phyloP scores from a whole-genome alignment of 225 moss, liverwort and hornwort genomes.

The Straminergon stramineum region DNA sequence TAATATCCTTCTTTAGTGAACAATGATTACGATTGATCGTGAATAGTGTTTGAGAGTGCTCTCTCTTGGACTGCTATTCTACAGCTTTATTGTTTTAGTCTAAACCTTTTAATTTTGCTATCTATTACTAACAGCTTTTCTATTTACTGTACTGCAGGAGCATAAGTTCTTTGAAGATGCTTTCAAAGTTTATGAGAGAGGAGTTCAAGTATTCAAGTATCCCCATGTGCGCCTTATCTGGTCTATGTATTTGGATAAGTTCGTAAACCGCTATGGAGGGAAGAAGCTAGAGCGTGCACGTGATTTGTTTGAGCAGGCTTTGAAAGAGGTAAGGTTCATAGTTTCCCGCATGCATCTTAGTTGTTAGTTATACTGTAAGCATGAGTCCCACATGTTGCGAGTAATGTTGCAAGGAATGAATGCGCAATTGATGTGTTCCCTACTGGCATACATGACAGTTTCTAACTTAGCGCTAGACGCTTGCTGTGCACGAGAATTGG shows the following conservation, averaged over 20 bases:
- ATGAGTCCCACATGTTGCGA: neutral
- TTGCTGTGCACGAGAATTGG: neutral
- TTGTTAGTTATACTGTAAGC: neutral
- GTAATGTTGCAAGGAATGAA: neutral
- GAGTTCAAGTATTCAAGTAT: constrained; percentile 92
- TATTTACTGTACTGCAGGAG: constrained; percentile 36
- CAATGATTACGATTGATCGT: neutral
- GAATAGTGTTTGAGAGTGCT: neutral
- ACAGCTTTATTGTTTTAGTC: neutral
- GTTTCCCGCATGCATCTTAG: neutral
- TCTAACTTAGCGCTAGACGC: neutral
- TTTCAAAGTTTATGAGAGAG: constrained; percentile 95
- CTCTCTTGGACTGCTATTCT: neutral
- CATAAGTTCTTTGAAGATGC: constrained; percentile 94
- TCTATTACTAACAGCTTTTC: neutral
- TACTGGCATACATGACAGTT: neutral
- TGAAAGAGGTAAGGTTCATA: constrained; percentile 56
- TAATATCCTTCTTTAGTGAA: neutral
- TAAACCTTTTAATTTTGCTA: neutral
- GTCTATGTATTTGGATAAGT: constrained; percentile 90
- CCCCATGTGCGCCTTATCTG: constrained; percentile 96
- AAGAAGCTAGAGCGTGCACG: constrained; percentile 94
- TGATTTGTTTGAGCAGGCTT: constrained; percentile 95
- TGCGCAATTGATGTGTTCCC: neutral
- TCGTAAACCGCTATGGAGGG: constrained; percentile 72